Conservation (phyloP, 2,329 filamentous ascomycete genomes). For the Penicillium sp. region DNA sequence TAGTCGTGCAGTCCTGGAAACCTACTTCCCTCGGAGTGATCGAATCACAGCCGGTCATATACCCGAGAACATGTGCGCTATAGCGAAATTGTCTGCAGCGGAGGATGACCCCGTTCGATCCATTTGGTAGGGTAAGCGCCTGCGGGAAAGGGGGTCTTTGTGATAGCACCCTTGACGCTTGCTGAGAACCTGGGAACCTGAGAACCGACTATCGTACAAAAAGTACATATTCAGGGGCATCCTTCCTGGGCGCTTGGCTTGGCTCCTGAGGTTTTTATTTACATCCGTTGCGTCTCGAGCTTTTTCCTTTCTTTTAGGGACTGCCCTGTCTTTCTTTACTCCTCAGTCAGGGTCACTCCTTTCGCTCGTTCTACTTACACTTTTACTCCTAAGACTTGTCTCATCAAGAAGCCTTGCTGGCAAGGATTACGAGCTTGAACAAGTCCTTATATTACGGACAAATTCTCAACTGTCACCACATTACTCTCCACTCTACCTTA, state of each 20-base stretch:
- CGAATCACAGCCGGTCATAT: constrained; percentile 6
- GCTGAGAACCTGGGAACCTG: not conserved
- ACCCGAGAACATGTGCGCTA: not conserved
- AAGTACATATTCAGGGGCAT: not conserved
- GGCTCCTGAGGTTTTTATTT: not conserved
- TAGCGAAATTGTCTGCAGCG: not conserved
- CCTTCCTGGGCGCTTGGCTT: not conserved
- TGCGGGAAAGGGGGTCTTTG: constrained; percentile 5
- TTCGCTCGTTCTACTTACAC: constrained; percentile 1
- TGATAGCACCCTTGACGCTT: constrained; percentile 15
- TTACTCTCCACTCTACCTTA: not conserved
- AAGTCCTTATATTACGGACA: constrained; percentile 4
- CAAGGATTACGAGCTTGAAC: constrained; percentile 15
- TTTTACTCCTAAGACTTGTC: not conserved
- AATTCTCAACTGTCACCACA: constrained; percentile 1
- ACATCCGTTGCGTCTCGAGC: constrained; percentile 8
- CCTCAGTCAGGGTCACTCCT: constrained; percentile 9
- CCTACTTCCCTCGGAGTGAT: not conserved
- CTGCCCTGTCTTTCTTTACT: constrained; percentile 14
- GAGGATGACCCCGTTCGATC: not conserved
- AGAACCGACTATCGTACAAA: not conserved
- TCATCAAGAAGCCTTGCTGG: constrained; percentile 18
- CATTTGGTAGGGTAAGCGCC: constrained; percentile 9
- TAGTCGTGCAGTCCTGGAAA: constrained; percentile 3
- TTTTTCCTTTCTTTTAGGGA: constrained; percentile 12